Evolutionary conservation across 2,329 filamentous ascomycete species (phyloP).

Genomic region (Beauveria asiatica): DNA sequence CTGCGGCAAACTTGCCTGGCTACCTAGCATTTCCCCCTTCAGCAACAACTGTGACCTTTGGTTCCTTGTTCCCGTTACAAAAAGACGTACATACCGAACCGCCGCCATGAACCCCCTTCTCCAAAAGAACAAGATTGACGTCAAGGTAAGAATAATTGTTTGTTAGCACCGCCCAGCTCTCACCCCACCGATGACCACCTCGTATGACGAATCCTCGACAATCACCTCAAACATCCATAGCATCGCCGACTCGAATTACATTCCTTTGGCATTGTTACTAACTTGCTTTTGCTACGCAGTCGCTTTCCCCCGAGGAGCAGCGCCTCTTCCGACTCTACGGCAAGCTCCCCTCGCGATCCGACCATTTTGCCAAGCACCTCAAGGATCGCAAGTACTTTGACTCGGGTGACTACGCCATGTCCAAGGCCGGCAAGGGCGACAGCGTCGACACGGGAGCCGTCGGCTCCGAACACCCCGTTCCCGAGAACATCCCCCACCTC

Average conservation of each 20-base stretch:
- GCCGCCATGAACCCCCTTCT: conserved; percentile 82
- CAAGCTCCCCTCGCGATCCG: conserved; percentile 93
- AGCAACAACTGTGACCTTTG: background rate
- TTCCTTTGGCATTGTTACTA: background rate
- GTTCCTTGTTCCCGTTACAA: background rate
- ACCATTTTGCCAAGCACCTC: conserved; percentile 94
- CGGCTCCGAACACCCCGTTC: conserved; percentile 87
- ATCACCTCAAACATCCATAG: background rate
- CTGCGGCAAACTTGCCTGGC: background rate
- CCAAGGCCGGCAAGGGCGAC: conserved; percentile 93
- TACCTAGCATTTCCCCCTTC: background rate
- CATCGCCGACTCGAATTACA: background rate
- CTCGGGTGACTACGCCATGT: conserved; percentile 91
- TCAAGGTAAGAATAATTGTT: conserved; percentile 61
- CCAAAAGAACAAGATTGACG: conserved; percentile 97
- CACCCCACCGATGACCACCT: background rate
- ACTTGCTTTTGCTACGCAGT: conserved; percentile 41
- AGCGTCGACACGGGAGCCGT: conserved; percentile 89
- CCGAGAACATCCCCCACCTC: conserved; percentile 90
- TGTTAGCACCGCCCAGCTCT: background rate
- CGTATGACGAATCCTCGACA: background rate
- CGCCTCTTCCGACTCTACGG: conserved; percentile 94
- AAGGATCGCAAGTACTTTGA: conserved; percentile 99
- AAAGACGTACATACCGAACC: conserved; percentile 12
- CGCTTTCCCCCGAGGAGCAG: conserved; percentile 89